These are phyloP conservation scores for Blastomyces percursus DNA, from an alignment of 2,329 filamentous ascomycete species.

Conservation along the genomic window DNA sequence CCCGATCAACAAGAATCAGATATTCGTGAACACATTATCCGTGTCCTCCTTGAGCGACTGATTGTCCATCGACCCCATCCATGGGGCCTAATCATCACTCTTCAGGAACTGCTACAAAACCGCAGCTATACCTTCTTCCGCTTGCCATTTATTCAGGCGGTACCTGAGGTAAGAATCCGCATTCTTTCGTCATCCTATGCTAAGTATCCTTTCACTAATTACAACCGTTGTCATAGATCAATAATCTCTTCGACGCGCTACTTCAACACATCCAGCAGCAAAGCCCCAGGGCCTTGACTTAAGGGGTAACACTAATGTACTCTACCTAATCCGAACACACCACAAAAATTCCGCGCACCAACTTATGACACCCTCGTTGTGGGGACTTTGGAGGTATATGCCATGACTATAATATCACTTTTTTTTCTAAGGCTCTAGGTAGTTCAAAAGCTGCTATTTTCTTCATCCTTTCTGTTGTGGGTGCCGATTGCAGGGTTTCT, in stretches of 20 bases:
- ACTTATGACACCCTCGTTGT: neutral
- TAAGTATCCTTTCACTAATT: slow-evolving; percentile 6
- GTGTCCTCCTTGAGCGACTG: slow-evolving; percentile 77
- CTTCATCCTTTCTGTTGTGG: neutral
- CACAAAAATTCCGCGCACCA: neutral
- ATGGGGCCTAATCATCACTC: slow-evolving; percentile 83
- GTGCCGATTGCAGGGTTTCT: slow-evolving; percentile 1
- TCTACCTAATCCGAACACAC: neutral
- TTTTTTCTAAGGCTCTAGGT: neutral
- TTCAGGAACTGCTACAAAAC: slow-evolving; percentile 85
- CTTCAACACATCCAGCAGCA: slow-evolving; percentile 38
- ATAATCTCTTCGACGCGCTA: slow-evolving; percentile 36
- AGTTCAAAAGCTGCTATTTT: slow-evolving; percentile 2
- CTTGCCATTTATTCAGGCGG: slow-evolving; percentile 78
- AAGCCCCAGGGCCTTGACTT: slow-evolving; percentile 32
- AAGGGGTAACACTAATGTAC: neutral
- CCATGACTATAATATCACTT: slow-evolving; percentile 3
- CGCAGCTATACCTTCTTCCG: slow-evolving; percentile 86
- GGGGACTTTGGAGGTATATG: neutral
- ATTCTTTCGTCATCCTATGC: neutral
- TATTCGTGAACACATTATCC: slow-evolving; percentile 81
- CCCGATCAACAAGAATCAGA: slow-evolving; percentile 60
- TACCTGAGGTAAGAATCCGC: slow-evolving; percentile 60
- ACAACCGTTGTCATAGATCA: slow-evolving; percentile 24
- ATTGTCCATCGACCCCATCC: slow-evolving; percentile 86